A percentile compares a stretch with the other conserved stretches of the same genome.
Evolutionary conservation across 805 yeast species (phyloP).

Genomic region (Candida nonsorbophila): DNA sequence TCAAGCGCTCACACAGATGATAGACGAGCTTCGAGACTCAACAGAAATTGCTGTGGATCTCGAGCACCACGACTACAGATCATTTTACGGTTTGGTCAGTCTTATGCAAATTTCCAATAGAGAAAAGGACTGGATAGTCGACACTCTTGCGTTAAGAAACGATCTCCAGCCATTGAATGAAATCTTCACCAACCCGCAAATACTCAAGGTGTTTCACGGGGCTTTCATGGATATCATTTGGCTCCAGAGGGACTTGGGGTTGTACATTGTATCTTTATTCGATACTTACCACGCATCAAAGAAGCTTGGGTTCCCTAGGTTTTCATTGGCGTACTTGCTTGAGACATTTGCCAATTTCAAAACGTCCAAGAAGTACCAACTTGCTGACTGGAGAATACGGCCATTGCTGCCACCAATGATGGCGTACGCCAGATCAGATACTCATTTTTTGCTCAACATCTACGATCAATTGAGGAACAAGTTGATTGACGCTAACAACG

Average conservation of each 20-base stretch:
- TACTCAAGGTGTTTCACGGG: conserved; percentile 90
- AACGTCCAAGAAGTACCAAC: conserved; percentile 90
- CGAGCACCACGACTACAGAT: conserved; percentile 91
- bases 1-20: conserved; percentile 48
- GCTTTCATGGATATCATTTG: conserved; percentile 95
- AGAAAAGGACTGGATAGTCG: conserved; percentile 80
- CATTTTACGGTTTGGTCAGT: conserved; percentile 87
- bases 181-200: conserved; percentile 74
- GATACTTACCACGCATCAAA: conserved; percentile 91
- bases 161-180: conserved; percentile 62
- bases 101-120: conserved; percentile 88
- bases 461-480: conserved; percentile 68
- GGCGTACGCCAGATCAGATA: conserved; percentile 89
- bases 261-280: conserved; percentile 82
- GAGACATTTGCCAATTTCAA: conserved; percentile 77
- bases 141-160: conserved; percentile 74
- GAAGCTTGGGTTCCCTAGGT: conserved; percentile 71
- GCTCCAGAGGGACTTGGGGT: conserved; percentile 93
- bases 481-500: conserved; percentile 36
- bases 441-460: conserved; percentile 82
- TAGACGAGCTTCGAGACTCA: conserved; percentile 43
- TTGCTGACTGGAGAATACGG: conserved; percentile 94
- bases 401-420: conserved; percentile 75
- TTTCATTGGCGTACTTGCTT: conserved; percentile 77
- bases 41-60: conserved; percentile 85